Evolutionary conservation across 140 eudicot species (phyloP).

Genomic region (Stevia rebaudiana): DNA sequence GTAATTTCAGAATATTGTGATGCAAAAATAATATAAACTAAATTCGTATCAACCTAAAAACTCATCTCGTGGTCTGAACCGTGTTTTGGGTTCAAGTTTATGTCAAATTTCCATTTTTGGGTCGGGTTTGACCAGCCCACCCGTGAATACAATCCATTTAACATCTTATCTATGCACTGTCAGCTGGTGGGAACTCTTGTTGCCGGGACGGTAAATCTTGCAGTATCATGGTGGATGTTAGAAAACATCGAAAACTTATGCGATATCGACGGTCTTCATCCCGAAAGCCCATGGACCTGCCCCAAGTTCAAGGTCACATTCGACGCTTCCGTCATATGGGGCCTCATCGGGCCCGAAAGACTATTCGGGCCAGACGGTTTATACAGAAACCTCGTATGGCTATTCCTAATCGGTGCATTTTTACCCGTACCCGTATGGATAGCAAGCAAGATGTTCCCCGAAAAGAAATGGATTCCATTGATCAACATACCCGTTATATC

Average conservation of each 20-base stretch:
- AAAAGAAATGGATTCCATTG: conserved; percentile 90
- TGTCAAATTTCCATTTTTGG: not conserved
- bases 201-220: conserved; percentile 74
- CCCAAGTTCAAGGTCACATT: conserved; percentile 90
- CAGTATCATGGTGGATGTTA: conserved; percentile 96
- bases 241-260: conserved; percentile 76
- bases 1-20: not conserved
- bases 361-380: conserved; percentile 80
- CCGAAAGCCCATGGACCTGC: conserved; percentile 97
- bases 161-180: not conserved
- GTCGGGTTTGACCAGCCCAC: not conserved
- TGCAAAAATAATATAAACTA: not conserved
- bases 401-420: conserved; percentile 82
- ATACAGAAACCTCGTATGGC: conserved; percentile 85
- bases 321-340: conserved; percentile 95
- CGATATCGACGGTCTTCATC: conserved; percentile 72
- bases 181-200: conserved; percentile 83
- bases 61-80: not conserved
- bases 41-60: not conserved
- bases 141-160: not conserved
- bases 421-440: conserved; percentile 92
- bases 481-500: conserved; percentile 90
- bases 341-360: conserved; percentile 78
- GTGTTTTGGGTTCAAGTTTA: not conserved
- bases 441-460: conserved; percentile 71